Evolutionary conservation across 73 alveolate genomes (phyloP), one percentile per base, ranked within the genome.

Genomic region (Paramecium bursaria): DNA sequence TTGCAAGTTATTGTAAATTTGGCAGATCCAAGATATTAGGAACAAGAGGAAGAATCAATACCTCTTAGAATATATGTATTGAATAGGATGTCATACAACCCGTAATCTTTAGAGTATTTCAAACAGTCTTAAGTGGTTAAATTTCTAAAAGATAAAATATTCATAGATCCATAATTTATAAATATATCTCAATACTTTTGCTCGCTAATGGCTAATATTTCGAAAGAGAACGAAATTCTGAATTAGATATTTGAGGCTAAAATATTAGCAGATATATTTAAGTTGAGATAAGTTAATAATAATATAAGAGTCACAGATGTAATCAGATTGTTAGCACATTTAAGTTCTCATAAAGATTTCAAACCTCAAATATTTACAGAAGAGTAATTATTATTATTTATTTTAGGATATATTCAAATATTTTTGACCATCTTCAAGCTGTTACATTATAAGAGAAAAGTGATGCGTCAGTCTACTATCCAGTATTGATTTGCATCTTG

Each of bases 281-380:
- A 54, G 1, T 42, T 79, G 15, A 44, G 89, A 48, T 13, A 49
- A 5, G 31, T 39, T 17, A 35, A 53, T 44, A 57, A 79, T 26
- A 79, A 53, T 21, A 79, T 79, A 31, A 53, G 50, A 7, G 33
- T 79, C n/a, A 79, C 89, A 3, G 89, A 79, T 54, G 26, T 79
- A 17, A 73, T 79, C 0, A 60, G 89, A 53, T 26, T 79, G 21
- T 46, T 79, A 19, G 89, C 89, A 15, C 67, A 79, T 53, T 23
- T 79, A 3, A 79, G 85, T 79, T 79, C 89, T 14, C 89, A 53
- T 54, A 80, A 80, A 10, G 31, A 46, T 6, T 79, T 79, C 35
- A 52, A 42, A 23, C 75, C 85, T 14, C 21, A 61, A 21, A 79
- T 73, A 39, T 79, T 79, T 53, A 73, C 50, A 22, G 89, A 79